Base-by-base conservation (phyloP, 2,329 filamentous ascomycete species). In the Trichoderma semiorbis region DNA sequence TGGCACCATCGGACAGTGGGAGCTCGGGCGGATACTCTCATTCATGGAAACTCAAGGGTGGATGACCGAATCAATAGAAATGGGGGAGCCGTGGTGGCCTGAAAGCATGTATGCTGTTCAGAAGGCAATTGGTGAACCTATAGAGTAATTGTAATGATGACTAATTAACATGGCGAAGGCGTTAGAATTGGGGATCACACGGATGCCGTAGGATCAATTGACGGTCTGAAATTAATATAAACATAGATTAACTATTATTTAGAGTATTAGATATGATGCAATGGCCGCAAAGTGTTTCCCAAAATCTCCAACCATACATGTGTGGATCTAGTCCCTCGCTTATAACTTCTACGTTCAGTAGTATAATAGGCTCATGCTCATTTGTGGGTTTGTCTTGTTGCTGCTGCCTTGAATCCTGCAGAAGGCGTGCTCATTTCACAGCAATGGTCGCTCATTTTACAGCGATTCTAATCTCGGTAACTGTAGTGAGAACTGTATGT, bases 61-160 rank as follows among this genome's bases (percentile, higher is more conserved):
- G 55, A 18, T 32, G 47, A n/a, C 39, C 4, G 53, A 50, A 69
- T 47, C 36, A 3, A 26, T 28, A 50, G 39, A n/a, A 14, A 32
- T 55, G 5, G 55, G 57, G 7, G 66, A 30, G 12, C 12, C 26
- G 16, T 69, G 66, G 66, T 69, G 66, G 66, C 66, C 66, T 3
- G 55, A 61, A 26, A 69, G 66, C 36, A 69, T 69, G 66, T 69
- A 61, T 36, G 36, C 53, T 34, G 55, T 69, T 34, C 66, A 69
- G n/a, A 69, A 69, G 26, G 55, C 66, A 61, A 69, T 69, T 28
- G 66, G 26, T 5, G 55, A 69, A 11, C 66, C 36, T 14, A n/a
- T 50, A 61, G 53, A 69, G 5, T 61, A 47, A 68, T 58, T 32
- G 11, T 36, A 65, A 50, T 50, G 12, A 50, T 21, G 4, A 50